Evolutionary conservation across 1,139 yeast genomes (phyloP).

Genomic region (Hemisphaericaspora lyxosophila): DNA sequence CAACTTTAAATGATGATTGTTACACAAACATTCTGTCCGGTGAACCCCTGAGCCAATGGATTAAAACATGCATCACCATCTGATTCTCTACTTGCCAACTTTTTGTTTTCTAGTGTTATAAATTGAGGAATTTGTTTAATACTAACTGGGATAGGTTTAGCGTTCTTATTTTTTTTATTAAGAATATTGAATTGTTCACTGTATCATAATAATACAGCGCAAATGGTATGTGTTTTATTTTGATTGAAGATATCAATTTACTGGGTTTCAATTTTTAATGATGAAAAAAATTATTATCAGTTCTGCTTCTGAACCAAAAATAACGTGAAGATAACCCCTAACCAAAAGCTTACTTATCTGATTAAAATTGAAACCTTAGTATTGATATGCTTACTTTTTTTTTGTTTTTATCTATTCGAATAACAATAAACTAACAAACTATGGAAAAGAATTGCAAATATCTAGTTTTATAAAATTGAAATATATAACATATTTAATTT

Average conservation of each 20-base stretch:
- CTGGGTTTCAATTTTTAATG: conserved; percentile 34
- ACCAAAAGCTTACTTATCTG: conserved; percentile 40
- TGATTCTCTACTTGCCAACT: conserved; percentile 36
- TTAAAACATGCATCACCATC: conserved; percentile 91
- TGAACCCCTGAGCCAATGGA: conserved; percentile 66
- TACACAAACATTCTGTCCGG: conserved; percentile 51
- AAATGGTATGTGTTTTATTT: conserved; percentile 6
- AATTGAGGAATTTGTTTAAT: background rate
- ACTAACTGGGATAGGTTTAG: conserved; percentile 2
- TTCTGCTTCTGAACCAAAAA: conserved; percentile 85
- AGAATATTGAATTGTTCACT: conserved; percentile 2
- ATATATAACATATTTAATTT: no score
- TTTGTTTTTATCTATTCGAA: no score
- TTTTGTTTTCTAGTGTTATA: conserved; percentile 6
- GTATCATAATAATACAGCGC: conserved; percentile 2
- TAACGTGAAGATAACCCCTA: conserved; percentile 60
- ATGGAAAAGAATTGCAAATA: background rate
- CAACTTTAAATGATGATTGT: conserved; percentile 18
- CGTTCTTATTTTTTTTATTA: conserved; percentile 8
- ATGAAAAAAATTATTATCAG: conserved; percentile 68
- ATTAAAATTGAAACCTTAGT: conserved; percentile 6
- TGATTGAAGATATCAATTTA: background rate
- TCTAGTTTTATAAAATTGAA: background rate
- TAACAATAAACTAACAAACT: background rate
- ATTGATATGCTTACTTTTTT: background rate